These are phyloP conservation scores for Falciphora oryzae DNA, from an alignment of 2,329 filamentous ascomycete species.

Conservation along the genomic window DNA sequence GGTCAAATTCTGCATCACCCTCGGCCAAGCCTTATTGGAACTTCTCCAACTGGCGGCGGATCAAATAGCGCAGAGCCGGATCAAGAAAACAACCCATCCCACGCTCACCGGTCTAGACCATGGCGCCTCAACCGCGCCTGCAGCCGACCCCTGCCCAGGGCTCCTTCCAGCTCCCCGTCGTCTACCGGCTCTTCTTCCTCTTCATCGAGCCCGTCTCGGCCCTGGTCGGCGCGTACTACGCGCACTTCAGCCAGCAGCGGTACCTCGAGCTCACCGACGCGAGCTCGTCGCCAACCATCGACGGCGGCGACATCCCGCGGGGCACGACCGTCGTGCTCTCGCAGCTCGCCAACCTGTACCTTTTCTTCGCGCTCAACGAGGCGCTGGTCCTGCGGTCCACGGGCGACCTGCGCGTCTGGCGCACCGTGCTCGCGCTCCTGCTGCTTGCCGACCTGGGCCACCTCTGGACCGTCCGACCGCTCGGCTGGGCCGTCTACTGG, in stretches of 20 bases:
- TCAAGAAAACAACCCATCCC: too few relatives aligned
- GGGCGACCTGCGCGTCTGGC: conserved; percentile 64
- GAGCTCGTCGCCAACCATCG: conserved; percentile 36
- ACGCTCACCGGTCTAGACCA: not conserved
- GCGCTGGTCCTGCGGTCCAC: conserved; percentile 68
- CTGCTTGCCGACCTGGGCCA: conserved; percentile 74
- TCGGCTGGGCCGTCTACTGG: conserved; percentile 61
- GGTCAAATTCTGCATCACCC: too few relatives aligned
- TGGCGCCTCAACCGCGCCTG: not conserved
- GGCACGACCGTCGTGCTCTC: conserved; percentile 62
- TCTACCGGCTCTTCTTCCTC: conserved; percentile 70
- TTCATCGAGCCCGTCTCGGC: conserved; percentile 59
- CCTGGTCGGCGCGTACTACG: conserved; percentile 46
- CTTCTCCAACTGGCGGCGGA: too few relatives aligned
- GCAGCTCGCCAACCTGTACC: conserved; percentile 73
- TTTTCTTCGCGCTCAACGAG: conserved; percentile 73
- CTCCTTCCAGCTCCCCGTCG: conserved; percentile 44
- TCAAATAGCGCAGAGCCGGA: too few relatives aligned
- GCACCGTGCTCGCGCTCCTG: conserved; percentile 57
- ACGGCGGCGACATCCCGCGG: conserved; percentile 39
- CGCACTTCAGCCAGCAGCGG: conserved; percentile 40
- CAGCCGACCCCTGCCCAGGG: not conserved
- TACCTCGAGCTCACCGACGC: conserved; percentile 63
- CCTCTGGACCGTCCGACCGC: conserved; percentile 56
- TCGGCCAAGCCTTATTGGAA: too few relatives aligned